phyloP scores from a whole-genome alignment of 2,329 filamentous ascomycete genomes.

The Penicillium paneum region DNA sequence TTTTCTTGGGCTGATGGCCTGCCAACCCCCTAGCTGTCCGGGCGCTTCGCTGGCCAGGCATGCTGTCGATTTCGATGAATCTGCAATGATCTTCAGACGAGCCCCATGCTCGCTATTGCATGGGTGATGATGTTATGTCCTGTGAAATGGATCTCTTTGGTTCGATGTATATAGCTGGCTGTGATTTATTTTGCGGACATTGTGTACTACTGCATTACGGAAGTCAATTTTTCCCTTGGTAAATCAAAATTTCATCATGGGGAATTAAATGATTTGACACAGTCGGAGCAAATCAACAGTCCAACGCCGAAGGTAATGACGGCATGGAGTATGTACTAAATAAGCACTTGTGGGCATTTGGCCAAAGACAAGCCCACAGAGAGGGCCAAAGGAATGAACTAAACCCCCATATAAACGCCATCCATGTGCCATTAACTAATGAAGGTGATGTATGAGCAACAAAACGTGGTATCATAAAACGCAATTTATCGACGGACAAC shows the following conservation, averaged over 20 bases:
- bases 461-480: conserved; percentile 9
- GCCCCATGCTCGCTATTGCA: not conserved
- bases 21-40: conserved; percentile 4
- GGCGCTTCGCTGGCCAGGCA: not conserved
- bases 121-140: conserved; percentile 6
- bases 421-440: conserved; percentile 1
- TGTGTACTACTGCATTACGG: not conserved
- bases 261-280: not conserved
- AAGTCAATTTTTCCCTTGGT: not conserved
- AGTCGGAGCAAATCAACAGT: not conserved
- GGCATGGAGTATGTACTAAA: not conserved
- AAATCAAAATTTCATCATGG: not conserved
- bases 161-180: conserved; percentile 1
- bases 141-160: not conserved
- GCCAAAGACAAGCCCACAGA: not conserved
- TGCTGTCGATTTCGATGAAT: not conserved
- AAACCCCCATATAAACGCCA: not conserved
- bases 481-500: not conserved
- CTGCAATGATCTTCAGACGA: not conserved
- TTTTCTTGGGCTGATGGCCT: not conserved
- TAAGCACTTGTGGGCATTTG: not conserved
- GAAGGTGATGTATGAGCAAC: conserved; percentile 3
- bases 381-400: not conserved
- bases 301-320: conserved; percentile 4
- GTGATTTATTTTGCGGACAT: not conserved